phyloP scores from a whole-genome alignment of 164 flowering plant genomes.

The Vitis amurensis region DNA sequence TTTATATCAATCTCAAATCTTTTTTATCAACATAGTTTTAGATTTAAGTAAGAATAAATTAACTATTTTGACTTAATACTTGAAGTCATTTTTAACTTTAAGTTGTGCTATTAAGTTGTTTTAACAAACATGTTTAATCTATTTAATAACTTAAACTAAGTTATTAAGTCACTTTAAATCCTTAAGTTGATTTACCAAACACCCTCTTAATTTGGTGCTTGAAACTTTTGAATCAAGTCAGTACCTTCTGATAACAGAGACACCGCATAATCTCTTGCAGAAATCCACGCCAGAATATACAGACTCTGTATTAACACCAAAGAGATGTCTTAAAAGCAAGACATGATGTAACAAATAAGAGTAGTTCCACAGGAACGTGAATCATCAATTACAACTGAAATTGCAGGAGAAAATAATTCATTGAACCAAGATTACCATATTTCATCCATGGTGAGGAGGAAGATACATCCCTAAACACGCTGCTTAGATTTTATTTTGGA shows the following conservation, averaged over 20 bases:
- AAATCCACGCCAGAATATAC: conserved; percentile 99
- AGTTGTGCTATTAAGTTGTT: too few species aligned
- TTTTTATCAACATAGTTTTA: too few species aligned
- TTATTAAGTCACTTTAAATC: too few species aligned
- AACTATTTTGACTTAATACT: too few species aligned
- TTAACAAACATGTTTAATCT: too few species aligned
- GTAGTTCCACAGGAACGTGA: not conserved
- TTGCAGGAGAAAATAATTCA: too few species aligned
- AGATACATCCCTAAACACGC: not conserved
- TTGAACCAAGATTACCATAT: not conserved
- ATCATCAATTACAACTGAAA: not conserved
- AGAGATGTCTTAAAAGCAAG: not conserved
- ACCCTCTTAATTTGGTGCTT: not conserved
- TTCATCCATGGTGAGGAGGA: not conserved
- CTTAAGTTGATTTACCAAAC: too few species aligned
- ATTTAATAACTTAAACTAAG: too few species aligned
- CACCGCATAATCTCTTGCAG: conserved; percentile 96
- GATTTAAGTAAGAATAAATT: too few species aligned
- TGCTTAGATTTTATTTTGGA: not conserved
- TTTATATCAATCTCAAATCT: too few species aligned
- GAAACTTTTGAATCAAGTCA: not conserved
- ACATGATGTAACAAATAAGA: not conserved
- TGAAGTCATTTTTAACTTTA: too few species aligned
- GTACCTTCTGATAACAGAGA: conserved; percentile 92
- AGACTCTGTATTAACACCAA: conserved; percentile 55